phyloP scores from a whole-genome alignment of 805 yeast genomes.

The Pichia insulana region DNA sequence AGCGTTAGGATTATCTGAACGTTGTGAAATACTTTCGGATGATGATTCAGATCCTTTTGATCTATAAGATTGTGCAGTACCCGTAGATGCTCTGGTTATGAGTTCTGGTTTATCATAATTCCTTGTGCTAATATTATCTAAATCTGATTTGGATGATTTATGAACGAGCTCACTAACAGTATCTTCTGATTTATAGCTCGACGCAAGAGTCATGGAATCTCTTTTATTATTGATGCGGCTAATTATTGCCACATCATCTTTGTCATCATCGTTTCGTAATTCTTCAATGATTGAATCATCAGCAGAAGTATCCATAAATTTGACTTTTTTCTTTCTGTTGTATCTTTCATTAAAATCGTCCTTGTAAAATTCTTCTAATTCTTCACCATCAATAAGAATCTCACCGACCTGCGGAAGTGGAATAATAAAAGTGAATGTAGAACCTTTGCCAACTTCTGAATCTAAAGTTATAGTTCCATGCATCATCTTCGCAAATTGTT shows the following conservation, averaged over 20 bases:
- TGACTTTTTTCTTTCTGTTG: conserved; percentile 37
- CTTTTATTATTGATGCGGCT: background rate
- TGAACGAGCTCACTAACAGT: background rate
- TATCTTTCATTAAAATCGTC: conserved; percentile 59
- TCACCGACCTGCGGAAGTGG: conserved; percentile 65
- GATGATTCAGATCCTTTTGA: conserved; percentile 18
- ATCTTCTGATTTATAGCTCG: conserved; percentile 6
- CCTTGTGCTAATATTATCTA: background rate
- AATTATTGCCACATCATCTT: conserved; percentile 2
- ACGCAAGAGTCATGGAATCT: conserved; percentile 8
- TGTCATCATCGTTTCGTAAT: conserved; percentile 1
- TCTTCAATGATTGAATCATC: background rate
- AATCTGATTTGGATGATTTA: background rate
- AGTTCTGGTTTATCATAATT: conserved; percentile 35
- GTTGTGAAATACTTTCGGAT: conserved; percentile 4
- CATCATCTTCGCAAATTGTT: conserved; percentile 88
- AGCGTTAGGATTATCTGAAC: background rate
- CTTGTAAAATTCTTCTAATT: conserved; percentile 39
- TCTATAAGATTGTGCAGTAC: conserved; percentile 37
- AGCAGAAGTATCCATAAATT: conserved; percentile 24
- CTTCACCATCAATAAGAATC: conserved; percentile 27
- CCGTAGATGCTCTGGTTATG: conserved; percentile 40
- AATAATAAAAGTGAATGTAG: conserved; percentile 72
- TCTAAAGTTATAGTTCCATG: conserved; percentile 65
- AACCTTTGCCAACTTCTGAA: conserved; percentile 73